Evolutionary conservation across 495 filamentous ascomycete species (phyloP), one percentile per base, ranked within the genome.

Genomic region (Aspergillus ostianus): DNA sequence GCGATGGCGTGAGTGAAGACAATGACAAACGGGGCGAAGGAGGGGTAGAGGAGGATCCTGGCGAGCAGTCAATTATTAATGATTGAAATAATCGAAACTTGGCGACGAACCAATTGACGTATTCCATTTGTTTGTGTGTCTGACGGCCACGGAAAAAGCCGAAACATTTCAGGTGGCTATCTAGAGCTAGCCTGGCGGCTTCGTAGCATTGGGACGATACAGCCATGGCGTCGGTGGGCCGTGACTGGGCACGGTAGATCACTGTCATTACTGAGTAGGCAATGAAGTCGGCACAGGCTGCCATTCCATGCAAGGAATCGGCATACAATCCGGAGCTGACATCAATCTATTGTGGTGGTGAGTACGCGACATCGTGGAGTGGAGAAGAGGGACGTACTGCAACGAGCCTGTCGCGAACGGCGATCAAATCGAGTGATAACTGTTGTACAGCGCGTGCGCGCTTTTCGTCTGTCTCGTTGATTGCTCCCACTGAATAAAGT

Each of bases 1-100:
- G 67, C 62, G 52, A 70, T 70, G 0, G 67, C 67, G 53, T 70
- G 67, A 27, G 67, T 70, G 53, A 70, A 70, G 46, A 70, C 63
- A 44, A 70, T 67, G 9, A 67, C 52, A 32, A 67, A 70, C 4
- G 67, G 67, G 0, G 67, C 59, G 45, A 70, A 70, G 18, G 67
- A 70, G 0, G 67, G 67, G 48, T 70, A 70, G 0, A 70, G 53
- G 6, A 70, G 41, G 32, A 70, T 70, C 53, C 67, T 69, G 21
- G 6, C 23, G 4, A 26, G 23, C 23, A 26, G 23, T 26, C 23
- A 26, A 26, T 26, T 26, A 26, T 26, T 4, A 26, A 26, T 26
- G 23, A 26, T 4, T 4, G 23, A 4, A 26, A 26, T 2, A 26
- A 26, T 26, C 4, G 23, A 26, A 26, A 4, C 23, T 26, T 2